Evolutionary conservation across 371 early-diverging fungal genomes (phyloP), one percentile per base, ranked within the genome.

Genomic region (Zopfochytrium polystomum): DNA sequence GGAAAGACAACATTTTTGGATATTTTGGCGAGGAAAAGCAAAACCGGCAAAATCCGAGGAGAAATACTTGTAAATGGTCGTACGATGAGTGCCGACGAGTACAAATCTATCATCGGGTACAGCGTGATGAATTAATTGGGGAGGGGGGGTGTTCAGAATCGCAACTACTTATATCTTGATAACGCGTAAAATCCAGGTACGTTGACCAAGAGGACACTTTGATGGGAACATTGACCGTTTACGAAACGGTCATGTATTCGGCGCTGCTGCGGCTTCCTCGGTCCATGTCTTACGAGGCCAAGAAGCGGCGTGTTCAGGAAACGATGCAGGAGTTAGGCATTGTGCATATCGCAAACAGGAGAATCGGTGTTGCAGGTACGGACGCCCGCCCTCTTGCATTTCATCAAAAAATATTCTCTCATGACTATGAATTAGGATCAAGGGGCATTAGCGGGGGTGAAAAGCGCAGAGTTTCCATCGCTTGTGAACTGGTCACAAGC

Each of bases 371-470:
- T 6, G 46, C 71, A 0, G 61, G 50, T 58, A 31, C 18, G 52
- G 22, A 15, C n/a, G 7, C 44, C 22, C 22, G n/a, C 13, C 6
- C 25, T n/a, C 42, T 13, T 42, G 42, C n/a, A 13, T 51, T 23
- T 20, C 34, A 3, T 6, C 33, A 51, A n/a, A 23, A 15, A 15
- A 9, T 23, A 18, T 55, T 25, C 27, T 57, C 22, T 57, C n/a
- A 11, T 26, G 9, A 6, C 7, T 18, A 5, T 52, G 23, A 5
- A 18, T 20, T 47, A 53, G 66, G 51, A 73, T 87, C 35, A n/a
- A 78, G 90, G 11, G 91, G 92, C 9, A 90, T 96, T 46, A 88
- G 89, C 59, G 96, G 96, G 1, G 96, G 96, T n/a, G 96, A 98
- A 70, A 93, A 92, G 74, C 84, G 95, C 48, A 84, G 96, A 31